These are phyloP conservation scores for Edhazardia aedis DNA, from an alignment of 371 early-diverging fungal species.

Conservation along the genomic window DNA sequence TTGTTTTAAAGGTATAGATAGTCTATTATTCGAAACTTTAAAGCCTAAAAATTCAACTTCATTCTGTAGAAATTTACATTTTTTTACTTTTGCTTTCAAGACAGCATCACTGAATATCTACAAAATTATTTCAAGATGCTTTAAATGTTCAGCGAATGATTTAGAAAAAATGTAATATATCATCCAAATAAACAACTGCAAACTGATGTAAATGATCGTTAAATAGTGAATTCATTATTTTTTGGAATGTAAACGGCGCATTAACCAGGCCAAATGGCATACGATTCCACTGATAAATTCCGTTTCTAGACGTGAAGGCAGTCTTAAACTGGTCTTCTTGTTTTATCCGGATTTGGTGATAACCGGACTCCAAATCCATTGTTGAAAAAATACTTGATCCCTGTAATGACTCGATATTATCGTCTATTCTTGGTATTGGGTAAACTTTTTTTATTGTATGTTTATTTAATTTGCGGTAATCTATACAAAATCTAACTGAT, in stretches of 20 bases:
- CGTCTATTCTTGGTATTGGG: not conserved
- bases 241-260: too few species aligned
- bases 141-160: not conserved
- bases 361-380: conserved; percentile 11
- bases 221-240: conserved; percentile 1
- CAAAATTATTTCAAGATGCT: not conserved
- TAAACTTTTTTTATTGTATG: too few species aligned
- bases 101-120: not conserved
- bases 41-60: not conserved
- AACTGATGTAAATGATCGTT: not conserved
- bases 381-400: conserved; percentile 1
- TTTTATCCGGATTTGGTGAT: conserved; percentile 6
- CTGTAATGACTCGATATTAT: not conserved
- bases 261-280: conserved; percentile 8
- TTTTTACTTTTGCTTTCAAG: not conserved
- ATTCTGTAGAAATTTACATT: not conserved
- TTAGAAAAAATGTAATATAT: not conserved
- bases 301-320: conserved; percentile 5
- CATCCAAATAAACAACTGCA: not conserved
- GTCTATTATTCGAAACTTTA: not conserved
- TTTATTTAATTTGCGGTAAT: too few species aligned
- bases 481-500: too few species aligned
- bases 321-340: conserved; percentile 10
- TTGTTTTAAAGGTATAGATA: not conserved
- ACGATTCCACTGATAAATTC: conserved; percentile 4